Percentiles rank a stretch among this genome's conserved stretches.
Conservation (phyloP, 768 basidiomycete genomes). For the Boletales sp. region DNA sequence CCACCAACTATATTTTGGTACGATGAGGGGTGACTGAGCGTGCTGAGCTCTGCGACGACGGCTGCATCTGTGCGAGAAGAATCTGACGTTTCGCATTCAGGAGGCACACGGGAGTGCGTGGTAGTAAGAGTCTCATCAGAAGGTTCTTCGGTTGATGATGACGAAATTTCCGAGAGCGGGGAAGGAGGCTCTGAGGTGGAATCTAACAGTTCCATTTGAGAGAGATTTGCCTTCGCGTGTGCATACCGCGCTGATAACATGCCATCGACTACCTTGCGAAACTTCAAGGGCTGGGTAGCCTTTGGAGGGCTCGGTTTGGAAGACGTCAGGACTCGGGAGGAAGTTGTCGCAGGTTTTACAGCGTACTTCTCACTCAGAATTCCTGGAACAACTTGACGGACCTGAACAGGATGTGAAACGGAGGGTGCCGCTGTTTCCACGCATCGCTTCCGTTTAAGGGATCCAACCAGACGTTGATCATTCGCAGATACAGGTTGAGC, state of each 20-base stretch:
- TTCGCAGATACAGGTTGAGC: slow-evolving; percentile 2
- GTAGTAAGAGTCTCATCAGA: slow-evolving; percentile 1
- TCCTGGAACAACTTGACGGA: slow-evolving; percentile 37
- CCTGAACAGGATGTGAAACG: slow-evolving; percentile 24
- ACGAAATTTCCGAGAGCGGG: slow-evolving; percentile 25
- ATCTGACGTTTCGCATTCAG: slow-evolving; percentile 1
- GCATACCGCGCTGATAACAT: slow-evolving; percentile 30
- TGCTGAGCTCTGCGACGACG: background rate
- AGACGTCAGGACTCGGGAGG: slow-evolving; percentile 9
- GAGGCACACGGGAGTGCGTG: background rate
- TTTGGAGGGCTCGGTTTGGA: slow-evolving; percentile 18
- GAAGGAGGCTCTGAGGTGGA: slow-evolving; percentile 4
- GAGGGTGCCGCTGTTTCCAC: slow-evolving; percentile 16
- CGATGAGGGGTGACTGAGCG: slow-evolving; percentile 4
- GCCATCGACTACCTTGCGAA: slow-evolving; percentile 39
- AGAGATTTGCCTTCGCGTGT: slow-evolving; percentile 14
- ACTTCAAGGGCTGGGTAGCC: slow-evolving; percentile 29
- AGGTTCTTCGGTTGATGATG: slow-evolving; percentile 17
- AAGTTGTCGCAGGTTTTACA: slow-evolving; percentile 18
- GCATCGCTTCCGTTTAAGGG: slow-evolving; percentile 33
- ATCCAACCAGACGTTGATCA: slow-evolving; percentile 7
- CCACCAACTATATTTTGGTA: slow-evolving; percentile 9
- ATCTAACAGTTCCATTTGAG: slow-evolving; percentile 4
- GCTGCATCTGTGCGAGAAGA: background rate
- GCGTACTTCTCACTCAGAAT: slow-evolving; percentile 30